phyloP scores from a whole-genome alignment of 2,329 filamentous ascomycete species.

The Cryphonectria nitschkei region DNA sequence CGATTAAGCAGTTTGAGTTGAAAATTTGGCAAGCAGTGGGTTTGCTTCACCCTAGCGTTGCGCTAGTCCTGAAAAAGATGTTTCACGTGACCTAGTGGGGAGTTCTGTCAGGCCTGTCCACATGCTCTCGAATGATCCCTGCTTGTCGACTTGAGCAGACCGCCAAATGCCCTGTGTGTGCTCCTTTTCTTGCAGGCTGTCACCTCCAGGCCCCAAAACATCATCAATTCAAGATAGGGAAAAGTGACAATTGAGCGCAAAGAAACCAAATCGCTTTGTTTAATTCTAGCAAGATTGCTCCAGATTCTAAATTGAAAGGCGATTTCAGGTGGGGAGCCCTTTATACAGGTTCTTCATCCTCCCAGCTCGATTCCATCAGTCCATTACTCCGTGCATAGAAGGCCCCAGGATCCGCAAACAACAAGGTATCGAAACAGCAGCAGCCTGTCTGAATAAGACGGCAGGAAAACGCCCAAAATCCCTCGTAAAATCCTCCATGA shows the following conservation, averaged over 20 bases:
- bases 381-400: slow-evolving; percentile 23
- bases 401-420: slow-evolving; percentile 1
- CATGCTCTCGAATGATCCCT: not conserved
- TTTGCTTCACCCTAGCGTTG: slow-evolving; percentile 11
- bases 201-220: not conserved
- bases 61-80: slow-evolving; percentile 17
- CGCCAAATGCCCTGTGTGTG: not conserved
- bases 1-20: not conserved
- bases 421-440: slow-evolving; percentile 9
- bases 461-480: not conserved
- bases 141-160: not conserved
- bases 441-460: not conserved
- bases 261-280: slow-evolving; percentile 24
- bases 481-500: not conserved
- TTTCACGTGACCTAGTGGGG: slow-evolving; percentile 11
- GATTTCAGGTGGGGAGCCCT: not conserved
- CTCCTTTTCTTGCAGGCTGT: not conserved
- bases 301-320: slow-evolving; percentile 21
- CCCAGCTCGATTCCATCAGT: slow-evolving; percentile 1
- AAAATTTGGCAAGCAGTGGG: slow-evolving; percentile 28
- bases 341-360: slow-evolving; percentile 8
- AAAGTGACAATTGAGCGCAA: not conserved
- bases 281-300: slow-evolving; percentile 28
- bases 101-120: not conserved
- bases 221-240: not conserved